phyloP scores from a whole-genome alignment of 345 rosid species.

The Linum trigynum region DNA sequence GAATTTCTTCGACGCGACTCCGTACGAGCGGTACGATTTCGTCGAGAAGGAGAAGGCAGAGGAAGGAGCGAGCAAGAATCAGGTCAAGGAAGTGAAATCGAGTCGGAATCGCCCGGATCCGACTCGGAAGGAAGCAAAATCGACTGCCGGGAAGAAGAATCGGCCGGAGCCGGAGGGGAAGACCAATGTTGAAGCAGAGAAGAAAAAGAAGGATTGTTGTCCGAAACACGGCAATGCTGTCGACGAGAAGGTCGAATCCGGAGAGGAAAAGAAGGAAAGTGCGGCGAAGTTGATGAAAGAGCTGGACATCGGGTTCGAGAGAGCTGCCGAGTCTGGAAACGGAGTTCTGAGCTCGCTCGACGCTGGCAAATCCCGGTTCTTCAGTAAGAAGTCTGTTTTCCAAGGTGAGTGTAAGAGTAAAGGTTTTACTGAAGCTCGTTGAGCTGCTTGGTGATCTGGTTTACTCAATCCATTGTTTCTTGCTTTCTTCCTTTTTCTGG shows the following conservation, averaged over 20 bases:
- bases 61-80: conserved; percentile 7
- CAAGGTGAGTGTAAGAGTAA: conserved; percentile 15
- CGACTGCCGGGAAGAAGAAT: neutral
- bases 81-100: neutral
- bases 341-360: conserved; percentile 31
- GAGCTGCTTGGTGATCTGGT: too few relatives aligned
- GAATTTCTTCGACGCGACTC: conserved; percentile 40
- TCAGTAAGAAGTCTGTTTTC: conserved; percentile 17
- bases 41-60: conserved; percentile 15
- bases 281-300: conserved; percentile 23
- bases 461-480: neutral
- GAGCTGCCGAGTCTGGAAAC: conserved; percentile 37
- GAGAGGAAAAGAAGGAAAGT: conserved; percentile 10
- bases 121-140: neutral
- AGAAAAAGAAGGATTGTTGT: conserved; percentile 6
- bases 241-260: conserved; percentile 14
- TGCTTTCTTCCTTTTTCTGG: neutral
- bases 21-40: conserved; percentile 31
- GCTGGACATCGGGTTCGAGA: conserved; percentile 25
- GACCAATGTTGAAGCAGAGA: conserved; percentile 5
- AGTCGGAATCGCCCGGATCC: neutral
- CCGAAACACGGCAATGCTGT: neutral
- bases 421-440: too few relatives aligned
- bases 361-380: conserved; percentile 32
- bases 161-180: conserved; percentile 10